Evolutionary conservation across 208 protist genomes (phyloP).

Genomic region (Perkinsela sp.): DNA sequence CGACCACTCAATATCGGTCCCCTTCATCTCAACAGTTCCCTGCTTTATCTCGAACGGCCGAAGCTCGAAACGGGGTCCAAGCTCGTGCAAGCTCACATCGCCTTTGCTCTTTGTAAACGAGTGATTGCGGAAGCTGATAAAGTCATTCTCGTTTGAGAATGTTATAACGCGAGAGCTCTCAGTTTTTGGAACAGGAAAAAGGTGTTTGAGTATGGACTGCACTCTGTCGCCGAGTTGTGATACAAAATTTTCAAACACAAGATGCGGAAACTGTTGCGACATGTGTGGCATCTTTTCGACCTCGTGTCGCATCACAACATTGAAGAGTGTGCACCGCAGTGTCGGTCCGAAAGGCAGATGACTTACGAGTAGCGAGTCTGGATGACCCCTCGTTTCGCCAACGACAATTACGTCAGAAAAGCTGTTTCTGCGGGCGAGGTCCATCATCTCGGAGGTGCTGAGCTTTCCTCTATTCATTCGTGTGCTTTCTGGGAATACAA

Average conservation of each 20-base stretch:
- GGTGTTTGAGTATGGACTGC: slow-evolving; percentile 69
- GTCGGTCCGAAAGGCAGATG: slow-evolving; percentile 96
- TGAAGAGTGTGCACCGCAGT: slow-evolving; percentile 85
- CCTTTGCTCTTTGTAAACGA: slow-evolving; percentile 50
- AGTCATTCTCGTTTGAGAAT: slow-evolving; percentile 93
- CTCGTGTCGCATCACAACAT: slow-evolving; percentile 88
- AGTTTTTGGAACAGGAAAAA: slow-evolving; percentile 91
- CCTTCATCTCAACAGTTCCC: slow-evolving; percentile 73
- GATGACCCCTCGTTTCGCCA: slow-evolving; percentile 89
- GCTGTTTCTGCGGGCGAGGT: slow-evolving; percentile 61
- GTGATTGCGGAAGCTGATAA: slow-evolving; percentile 94
- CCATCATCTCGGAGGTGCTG: slow-evolving; percentile 73
- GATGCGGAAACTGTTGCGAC: slow-evolving; percentile 83
- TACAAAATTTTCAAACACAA: slow-evolving; percentile 93
- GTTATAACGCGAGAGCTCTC: slow-evolving; percentile 81
- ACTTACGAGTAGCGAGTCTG: slow-evolving; percentile 81
- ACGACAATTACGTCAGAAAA: slow-evolving; percentile 94
- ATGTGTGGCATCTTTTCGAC: slow-evolving; percentile 60
- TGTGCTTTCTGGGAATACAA: slow-evolving; percentile 92
- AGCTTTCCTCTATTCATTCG: slow-evolving; percentile 87
- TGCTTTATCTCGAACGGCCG: slow-evolving; percentile 81
- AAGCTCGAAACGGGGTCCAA: slow-evolving; percentile 94
- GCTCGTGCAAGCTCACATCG: slow-evolving; percentile 77
- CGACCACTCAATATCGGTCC: slow-evolving; percentile 93
- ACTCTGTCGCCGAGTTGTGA: slow-evolving; percentile 80